A percentile compares a stretch with the other conserved stretches of the same genome.
Evolutionary conservation across 2,329 filamentous ascomycete genomes (phyloP).

Genomic region (Venturia effusa): DNA sequence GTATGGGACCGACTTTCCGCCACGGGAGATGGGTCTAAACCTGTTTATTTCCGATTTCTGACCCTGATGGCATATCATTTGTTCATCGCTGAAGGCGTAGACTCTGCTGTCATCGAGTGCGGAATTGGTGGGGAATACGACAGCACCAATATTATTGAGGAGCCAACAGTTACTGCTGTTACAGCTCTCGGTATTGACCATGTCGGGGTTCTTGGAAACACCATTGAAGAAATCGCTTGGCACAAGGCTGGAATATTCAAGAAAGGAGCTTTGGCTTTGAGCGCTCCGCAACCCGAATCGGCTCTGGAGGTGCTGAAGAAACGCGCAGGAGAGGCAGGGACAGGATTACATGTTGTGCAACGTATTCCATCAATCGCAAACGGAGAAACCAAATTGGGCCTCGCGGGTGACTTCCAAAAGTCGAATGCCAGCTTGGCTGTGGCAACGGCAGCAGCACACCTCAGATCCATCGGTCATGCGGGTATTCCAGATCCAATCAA

Average conservation of each 20-base stretch:
- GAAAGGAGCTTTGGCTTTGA: conserved; percentile 49
- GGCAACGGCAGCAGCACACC: conserved; percentile 47
- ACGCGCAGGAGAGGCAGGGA: conserved; percentile 40
- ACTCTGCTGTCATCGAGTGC: conserved; percentile 76
- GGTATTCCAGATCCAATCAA: conserved; percentile 30
- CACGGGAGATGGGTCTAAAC: conserved; percentile 49
- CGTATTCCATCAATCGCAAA: conserved; percentile 36
- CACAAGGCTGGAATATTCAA: conserved; percentile 89
- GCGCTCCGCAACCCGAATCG: conserved; percentile 44
- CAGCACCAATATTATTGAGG: conserved; percentile 72
- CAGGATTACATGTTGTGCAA: conserved; percentile 37
- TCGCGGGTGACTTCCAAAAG: conserved; percentile 53
- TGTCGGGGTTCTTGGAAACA: conserved; percentile 65
- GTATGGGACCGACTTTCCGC: conserved; percentile 56
- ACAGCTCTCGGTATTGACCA: conserved; percentile 81
- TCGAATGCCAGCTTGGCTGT: conserved; percentile 52
- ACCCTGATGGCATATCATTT: conserved; percentile 81
- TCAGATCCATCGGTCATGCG: conserved; percentile 34
- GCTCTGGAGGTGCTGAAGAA: conserved; percentile 47
- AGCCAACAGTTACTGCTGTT: conserved; percentile 61
- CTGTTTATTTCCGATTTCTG: conserved; percentile 85
- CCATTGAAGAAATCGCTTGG: conserved; percentile 77
- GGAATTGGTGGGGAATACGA: conserved; percentile 93
- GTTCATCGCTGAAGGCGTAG: conserved; percentile 65
- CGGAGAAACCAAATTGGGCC: conserved; percentile 40